These are phyloP conservation scores for Exophiala aquamarina DNA, from an alignment of 2,329 filamentous ascomycete genomes.

Conservation along the genomic window DNA sequence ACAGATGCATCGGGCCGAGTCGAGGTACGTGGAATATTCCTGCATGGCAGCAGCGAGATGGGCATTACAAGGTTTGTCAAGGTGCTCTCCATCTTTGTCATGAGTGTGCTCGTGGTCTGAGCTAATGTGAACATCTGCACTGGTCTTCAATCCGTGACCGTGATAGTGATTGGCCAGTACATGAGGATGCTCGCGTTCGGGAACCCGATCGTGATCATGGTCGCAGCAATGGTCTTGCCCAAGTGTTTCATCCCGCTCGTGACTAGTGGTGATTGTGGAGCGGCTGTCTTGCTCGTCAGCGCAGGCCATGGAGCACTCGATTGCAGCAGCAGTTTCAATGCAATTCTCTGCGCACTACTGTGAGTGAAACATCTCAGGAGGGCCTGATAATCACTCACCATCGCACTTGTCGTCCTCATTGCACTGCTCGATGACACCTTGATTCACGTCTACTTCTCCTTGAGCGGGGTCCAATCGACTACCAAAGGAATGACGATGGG, in stretches of 20 bases:
- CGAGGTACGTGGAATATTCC: slow-evolving; percentile 31
- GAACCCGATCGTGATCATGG: background rate
- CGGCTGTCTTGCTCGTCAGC: background rate
- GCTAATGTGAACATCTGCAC: background rate
- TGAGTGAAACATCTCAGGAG: slow-evolving; percentile 5
- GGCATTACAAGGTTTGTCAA: slow-evolving; percentile 23
- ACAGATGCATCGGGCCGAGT: slow-evolving; percentile 30
- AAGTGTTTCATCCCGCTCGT: background rate
- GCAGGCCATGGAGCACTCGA: slow-evolving; percentile 12
- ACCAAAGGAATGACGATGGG: background rate
- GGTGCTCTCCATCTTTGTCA: slow-evolving; percentile 23
- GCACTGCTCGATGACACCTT: slow-evolving; percentile 3
- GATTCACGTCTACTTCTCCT: background rate
- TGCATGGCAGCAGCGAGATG: slow-evolving; percentile 29
- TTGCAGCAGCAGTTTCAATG: slow-evolving; percentile 15
- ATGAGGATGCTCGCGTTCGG: too few species aligned
- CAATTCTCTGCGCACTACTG: slow-evolving; percentile 12
- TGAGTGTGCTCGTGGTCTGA: slow-evolving; percentile 21
- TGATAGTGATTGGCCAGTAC: too few species aligned
- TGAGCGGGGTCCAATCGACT: background rate
- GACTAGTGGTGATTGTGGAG: background rate
- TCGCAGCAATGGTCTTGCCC: slow-evolving; percentile 1
- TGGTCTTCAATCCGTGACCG: background rate
- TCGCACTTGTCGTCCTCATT: slow-evolving; percentile 15
- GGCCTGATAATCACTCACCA: slow-evolving; percentile 4